phyloP scores from a whole-genome alignment of 805 yeast genomes.

The Wickerhamomyces alni region DNA sequence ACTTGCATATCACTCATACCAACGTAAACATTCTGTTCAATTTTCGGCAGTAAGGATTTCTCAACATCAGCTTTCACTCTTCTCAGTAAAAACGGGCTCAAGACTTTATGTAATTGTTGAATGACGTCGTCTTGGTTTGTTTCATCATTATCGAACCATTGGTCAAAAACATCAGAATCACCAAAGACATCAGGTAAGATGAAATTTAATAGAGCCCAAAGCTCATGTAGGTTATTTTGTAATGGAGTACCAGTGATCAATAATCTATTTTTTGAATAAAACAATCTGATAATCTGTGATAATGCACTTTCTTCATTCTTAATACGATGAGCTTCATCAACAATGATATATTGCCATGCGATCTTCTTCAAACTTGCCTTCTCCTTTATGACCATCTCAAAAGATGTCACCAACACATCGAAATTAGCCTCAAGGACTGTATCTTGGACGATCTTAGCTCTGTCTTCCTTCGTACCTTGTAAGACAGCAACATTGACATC shows the following conservation, averaged over 20 bases:
- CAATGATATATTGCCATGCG: slow-evolving; percentile 89
- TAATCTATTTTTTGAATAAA: slow-evolving; percentile 78
- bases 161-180: slow-evolving; percentile 83
- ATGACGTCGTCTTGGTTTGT: slow-evolving; percentile 76
- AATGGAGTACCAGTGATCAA: slow-evolving; percentile 94
- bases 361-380: slow-evolving; percentile 73
- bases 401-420: slow-evolving; percentile 87
- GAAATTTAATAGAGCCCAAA: slow-evolving; percentile 92
- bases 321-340: slow-evolving; percentile 96
- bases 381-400: slow-evolving; percentile 90
- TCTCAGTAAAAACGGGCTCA: slow-evolving; percentile 82
- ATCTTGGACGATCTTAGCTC: slow-evolving; percentile 54
- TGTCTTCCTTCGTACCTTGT: slow-evolving; percentile 85
- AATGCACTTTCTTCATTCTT: slow-evolving; percentile 90
- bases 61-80: slow-evolving; percentile 93
- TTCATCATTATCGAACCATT: slow-evolving; percentile 71
- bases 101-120: slow-evolving; percentile 79
- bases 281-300: slow-evolving; percentile 86
- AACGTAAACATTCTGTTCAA: slow-evolving; percentile 82
- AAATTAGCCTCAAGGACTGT: slow-evolving; percentile 66
- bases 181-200: slow-evolving; percentile 92
- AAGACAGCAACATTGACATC: slow-evolving; percentile 80
- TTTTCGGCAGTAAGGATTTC: slow-evolving; percentile 82
- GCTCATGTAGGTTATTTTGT: slow-evolving; percentile 90
- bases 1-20: slow-evolving; percentile 96